A percentile compares a stretch with the other conserved stretches of the same genome.
Conservation (phyloP, 2,329 filamentous ascomycete species). For the Cladosporium halotolerans region DNA sequence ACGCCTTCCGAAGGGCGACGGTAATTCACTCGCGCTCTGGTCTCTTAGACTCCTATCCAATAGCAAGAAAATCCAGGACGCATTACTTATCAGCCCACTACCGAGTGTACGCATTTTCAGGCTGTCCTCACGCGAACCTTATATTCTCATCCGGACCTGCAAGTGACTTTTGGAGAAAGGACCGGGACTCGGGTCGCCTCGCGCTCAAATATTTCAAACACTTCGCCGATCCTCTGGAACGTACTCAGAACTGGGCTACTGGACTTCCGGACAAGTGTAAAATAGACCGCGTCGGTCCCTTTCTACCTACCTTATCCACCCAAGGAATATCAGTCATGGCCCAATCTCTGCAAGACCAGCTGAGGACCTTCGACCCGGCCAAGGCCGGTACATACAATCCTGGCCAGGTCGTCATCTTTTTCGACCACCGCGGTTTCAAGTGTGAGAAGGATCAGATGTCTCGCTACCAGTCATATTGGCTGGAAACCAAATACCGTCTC, state of each 20-base stretch:
- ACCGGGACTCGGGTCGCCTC: no score
- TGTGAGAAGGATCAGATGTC: slow-evolving; percentile 23
- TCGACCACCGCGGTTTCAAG: slow-evolving; percentile 25
- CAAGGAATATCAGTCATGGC: neutral
- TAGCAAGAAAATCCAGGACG: no score
- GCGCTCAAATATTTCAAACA: no score
- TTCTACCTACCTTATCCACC: neutral
- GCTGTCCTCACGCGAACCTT: no score
- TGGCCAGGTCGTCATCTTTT: slow-evolving; percentile 28
- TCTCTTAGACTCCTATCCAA: neutral
- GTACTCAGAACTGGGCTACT: no score
- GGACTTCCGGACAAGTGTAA: no score
- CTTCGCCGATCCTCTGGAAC: no score
- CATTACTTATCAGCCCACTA: no score
- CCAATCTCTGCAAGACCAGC: slow-evolving; percentile 11
- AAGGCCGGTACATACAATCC: slow-evolving; percentile 25
- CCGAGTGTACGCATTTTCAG: no score
- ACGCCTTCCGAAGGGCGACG: neutral
- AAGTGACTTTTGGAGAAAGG: neutral
- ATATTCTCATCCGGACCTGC: neutral
- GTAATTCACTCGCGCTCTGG: neutral
- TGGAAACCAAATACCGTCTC: slow-evolving; percentile 21
- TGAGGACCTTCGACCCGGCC: slow-evolving; percentile 22
- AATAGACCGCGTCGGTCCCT: no score
- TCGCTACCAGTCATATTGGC: slow-evolving; percentile 21